phyloP scores from a whole-genome alignment of 192 early-diverging fungal species.

The Coemansia sp. region DNA sequence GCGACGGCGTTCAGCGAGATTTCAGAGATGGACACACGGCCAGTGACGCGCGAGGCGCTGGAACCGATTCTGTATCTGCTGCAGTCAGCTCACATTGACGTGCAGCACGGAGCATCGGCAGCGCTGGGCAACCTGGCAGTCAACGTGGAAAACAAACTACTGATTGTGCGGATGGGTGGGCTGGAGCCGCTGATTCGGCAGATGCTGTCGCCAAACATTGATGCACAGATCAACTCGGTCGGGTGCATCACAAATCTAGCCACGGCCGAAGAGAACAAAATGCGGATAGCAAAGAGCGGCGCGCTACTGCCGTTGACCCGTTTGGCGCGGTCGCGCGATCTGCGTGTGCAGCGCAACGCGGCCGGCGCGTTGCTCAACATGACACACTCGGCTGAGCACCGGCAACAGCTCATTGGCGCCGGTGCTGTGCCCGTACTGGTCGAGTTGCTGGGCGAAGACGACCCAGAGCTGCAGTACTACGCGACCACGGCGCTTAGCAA shows the following conservation, averaged over 20 bases:
- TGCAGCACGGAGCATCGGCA: constrained; percentile 81
- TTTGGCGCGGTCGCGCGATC: constrained; percentile 75
- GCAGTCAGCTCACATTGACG: constrained; percentile 78
- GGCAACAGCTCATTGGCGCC: constrained; percentile 77
- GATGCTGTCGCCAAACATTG: constrained; percentile 81
- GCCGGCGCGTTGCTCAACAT: constrained; percentile 90
- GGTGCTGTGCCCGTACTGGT: constrained; percentile 83
- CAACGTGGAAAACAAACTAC: constrained; percentile 77
- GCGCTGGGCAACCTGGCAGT: constrained; percentile 83
- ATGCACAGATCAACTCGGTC: constrained; percentile 92
- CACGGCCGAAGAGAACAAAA: constrained; percentile 86
- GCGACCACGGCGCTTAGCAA: constrained; percentile 87
- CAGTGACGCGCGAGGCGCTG: constrained; percentile 70
- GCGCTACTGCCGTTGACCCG: constrained; percentile 71
- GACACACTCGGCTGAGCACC: constrained; percentile 85
- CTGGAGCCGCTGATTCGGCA: constrained; percentile 82
- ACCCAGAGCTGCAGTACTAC: constrained; percentile 88
- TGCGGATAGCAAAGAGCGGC: constrained; percentile 80
- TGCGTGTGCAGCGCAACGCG: constrained; percentile 86
- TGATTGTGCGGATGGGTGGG: constrained; percentile 81
- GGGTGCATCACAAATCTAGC: constrained; percentile 93
- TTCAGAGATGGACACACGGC: constrained; percentile 80
- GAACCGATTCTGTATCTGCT: constrained; percentile 82
- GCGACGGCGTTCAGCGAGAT: constrained; percentile 88
- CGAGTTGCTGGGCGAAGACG: constrained; percentile 68